Percentiles rank a stretch among this genome's conserved stretches.
These are phyloP conservation scores for Claviceps capensis DNA, from an alignment of 2,329 filamentous ascomycete genomes.

Conservation along the genomic window DNA sequence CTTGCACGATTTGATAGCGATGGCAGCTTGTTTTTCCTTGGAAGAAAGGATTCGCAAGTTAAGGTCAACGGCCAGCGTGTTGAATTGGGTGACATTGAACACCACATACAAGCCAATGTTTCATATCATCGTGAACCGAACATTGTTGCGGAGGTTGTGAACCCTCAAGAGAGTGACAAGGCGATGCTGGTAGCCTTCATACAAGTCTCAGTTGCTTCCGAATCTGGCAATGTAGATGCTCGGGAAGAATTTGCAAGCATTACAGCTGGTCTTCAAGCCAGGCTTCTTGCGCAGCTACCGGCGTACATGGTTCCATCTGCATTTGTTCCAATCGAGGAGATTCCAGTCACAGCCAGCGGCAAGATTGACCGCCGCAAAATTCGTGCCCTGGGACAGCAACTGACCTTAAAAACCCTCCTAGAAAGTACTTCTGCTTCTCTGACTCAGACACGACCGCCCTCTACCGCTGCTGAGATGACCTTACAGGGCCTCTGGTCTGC, in stretches of 20 bases:
- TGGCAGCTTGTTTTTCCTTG: constrained; percentile 15
- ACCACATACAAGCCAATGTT: constrained; percentile 1
- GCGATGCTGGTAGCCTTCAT: constrained; percentile 3
- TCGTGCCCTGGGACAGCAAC: constrained; percentile 1
- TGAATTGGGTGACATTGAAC: constrained; percentile 24
- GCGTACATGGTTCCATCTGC: constrained; percentile 4
- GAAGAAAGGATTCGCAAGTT: constrained; percentile 32
- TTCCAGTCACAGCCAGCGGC: constrained; percentile 2
- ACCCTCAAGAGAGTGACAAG: not conserved
- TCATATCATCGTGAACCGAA: constrained; percentile 28
- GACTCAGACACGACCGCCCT: not conserved
- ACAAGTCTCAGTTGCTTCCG: not conserved
- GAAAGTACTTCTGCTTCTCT: not conserved
- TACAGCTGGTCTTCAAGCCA: not conserved
- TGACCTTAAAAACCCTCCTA: not conserved
- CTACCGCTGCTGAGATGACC: not conserved
- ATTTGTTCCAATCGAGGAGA: not conserved
- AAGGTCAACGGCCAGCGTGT: constrained; percentile 38
- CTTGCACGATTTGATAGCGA: constrained; percentile 14
- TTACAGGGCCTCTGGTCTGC: constrained; percentile 3
- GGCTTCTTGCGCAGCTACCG: constrained; percentile 1
- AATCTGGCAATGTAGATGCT: not conserved
- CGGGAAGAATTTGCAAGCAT: not conserved
- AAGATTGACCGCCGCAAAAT: constrained; percentile 5
- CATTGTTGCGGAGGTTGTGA: constrained; percentile 4